A percentile compares a stretch with the other conserved stretches of the same genome.
phyloP scores from a whole-genome alignment of 305 asterid species.

The Fraxinus ornus region DNA sequence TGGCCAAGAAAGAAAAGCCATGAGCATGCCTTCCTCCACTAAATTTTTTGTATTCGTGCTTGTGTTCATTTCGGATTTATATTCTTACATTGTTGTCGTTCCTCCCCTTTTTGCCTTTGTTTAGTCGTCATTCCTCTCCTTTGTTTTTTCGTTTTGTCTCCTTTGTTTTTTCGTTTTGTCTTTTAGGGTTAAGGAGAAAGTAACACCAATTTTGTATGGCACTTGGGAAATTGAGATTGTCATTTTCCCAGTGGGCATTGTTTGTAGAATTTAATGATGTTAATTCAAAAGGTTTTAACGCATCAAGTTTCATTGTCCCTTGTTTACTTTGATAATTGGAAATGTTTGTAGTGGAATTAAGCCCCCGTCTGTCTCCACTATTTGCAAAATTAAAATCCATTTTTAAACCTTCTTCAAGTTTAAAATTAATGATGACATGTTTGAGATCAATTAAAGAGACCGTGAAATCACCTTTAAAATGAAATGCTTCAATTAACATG shows the following conservation, averaged over 20 bases:
- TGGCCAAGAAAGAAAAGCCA: constrained; percentile 79
- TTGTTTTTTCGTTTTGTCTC: too few species aligned
- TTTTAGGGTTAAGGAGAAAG: constrained; percentile 14
- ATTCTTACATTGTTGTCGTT: background rate
- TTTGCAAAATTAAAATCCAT: too few species aligned
- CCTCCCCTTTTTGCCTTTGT: too few species aligned
- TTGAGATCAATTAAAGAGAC: too few species aligned
- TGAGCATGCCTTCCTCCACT: constrained; percentile 1
- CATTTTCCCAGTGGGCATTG: background rate
- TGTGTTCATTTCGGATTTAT: background rate
- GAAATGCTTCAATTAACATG: too few species aligned
- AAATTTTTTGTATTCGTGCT: background rate
- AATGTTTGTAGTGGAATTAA: background rate
- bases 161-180: constrained; percentile 6
- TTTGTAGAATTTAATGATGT: background rate
- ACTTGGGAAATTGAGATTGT: constrained; percentile 1
- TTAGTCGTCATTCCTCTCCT: background rate
- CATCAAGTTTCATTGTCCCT: background rate
- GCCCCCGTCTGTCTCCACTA: too few species aligned
- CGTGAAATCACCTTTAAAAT: too few species aligned
- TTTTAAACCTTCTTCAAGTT: too few species aligned
- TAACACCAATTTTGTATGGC: constrained; percentile 44
- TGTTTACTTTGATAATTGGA: background rate
- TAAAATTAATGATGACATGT: too few species aligned
- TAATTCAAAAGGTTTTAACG: background rate